Evolutionary conservation across 177 flowering plant species (phyloP), one percentile per base, ranked within the genome.

Genomic region (Vitis hybrid): DNA sequence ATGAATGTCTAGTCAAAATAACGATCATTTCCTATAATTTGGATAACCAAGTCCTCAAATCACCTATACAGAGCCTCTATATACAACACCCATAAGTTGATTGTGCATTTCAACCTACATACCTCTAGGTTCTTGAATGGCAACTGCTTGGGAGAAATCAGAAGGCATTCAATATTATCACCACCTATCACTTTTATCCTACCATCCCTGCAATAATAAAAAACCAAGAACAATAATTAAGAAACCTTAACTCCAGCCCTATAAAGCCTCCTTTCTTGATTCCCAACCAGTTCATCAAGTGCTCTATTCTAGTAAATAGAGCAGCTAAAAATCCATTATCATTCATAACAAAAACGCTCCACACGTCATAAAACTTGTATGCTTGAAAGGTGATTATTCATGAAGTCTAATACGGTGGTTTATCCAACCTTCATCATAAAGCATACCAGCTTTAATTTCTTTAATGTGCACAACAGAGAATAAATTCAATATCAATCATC

Each of bases 121-220:
- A 92, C 95, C 97, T 92, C 91, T 72, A 92, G 80, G 70, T 74
- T 48, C 77, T 92, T 92, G 76, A 80, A 87, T 1, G 97, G 91
- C 64, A 77, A 64, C 51, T 78, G 81, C 67, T 85, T 86, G 10
- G 92, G 85, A 70, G 93, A 86, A 63, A 83, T 76, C 51, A 92
- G 83, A 80, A 92, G 89, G 31, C 78, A 88, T 87, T 92, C 93
- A 75, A 90, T 81, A 56, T 83, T 81, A 68, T 87, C 83, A 67
- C 91, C 92, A 65, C 97, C 93, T 65, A 92, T 76, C 62, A 92
- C 88, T 77, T 92, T 92, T 60, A 92, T 90, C 77, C 93, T 83
- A 31, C 97, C 97, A 83, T 92, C 97, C 78, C 97, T 92, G 81
- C 77, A 78, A 48, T 13, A 15, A 69, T 9, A 39, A 65, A 63